A percentile compares a stretch with the other conserved stretches of the same genome.
phyloP scores from a whole-genome alignment of 2,329 filamentous ascomycete genomes.

The Fusarium sp. region DNA sequence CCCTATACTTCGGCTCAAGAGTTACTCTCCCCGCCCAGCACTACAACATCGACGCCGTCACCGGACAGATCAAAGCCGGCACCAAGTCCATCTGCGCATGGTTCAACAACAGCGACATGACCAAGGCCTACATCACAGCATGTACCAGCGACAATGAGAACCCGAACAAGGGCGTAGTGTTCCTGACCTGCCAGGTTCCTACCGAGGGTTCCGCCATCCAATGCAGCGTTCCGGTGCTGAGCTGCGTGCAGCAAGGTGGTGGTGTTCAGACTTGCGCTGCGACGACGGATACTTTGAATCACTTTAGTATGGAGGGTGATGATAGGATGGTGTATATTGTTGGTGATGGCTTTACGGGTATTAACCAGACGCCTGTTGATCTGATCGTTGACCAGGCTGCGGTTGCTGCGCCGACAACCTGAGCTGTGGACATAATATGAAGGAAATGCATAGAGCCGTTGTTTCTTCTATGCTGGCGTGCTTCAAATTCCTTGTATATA shows the following conservation, averaged over 20 bases:
- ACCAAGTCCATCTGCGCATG: not conserved
- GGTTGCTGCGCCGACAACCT: not conserved
- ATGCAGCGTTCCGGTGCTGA: not conserved
- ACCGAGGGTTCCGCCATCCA: not conserved
- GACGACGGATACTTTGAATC: not conserved
- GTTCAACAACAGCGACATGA: not conserved
- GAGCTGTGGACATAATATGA: not conserved
- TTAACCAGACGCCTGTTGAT: not conserved
- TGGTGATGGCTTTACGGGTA: not conserved
- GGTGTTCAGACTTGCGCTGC: not conserved
- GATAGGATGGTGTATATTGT: not conserved
- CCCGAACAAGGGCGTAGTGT: not conserved
- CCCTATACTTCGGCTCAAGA: not conserved
- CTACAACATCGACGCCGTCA: not conserved
- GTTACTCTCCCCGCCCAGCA: not conserved
- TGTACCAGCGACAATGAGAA: not conserved
- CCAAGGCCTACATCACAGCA: not conserved
- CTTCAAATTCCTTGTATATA: too few relatives aligned
- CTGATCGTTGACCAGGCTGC: not conserved
- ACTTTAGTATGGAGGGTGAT: not conserved
- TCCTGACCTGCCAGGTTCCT: not conserved
- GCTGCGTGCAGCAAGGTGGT: not conserved
- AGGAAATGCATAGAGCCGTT: not conserved
- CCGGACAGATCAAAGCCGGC: not conserved
- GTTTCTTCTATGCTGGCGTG: too few relatives aligned